Evolutionary conservation across 2,329 filamentous ascomycete genomes (phyloP), one percentile per base, ranked within the genome.

Genomic region (Ascochyta koolunga): DNA sequence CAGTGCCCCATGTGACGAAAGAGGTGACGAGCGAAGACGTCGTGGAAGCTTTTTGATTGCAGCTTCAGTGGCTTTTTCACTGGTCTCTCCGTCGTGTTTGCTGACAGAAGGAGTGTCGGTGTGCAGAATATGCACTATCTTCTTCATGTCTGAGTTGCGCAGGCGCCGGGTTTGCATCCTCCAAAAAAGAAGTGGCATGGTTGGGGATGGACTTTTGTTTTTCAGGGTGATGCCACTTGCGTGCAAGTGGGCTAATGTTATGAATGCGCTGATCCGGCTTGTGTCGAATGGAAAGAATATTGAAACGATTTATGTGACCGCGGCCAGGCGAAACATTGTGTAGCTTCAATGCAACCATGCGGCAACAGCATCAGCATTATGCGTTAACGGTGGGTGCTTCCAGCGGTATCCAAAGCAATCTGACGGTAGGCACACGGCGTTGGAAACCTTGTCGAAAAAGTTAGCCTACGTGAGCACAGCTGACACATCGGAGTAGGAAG

Each of bases 131-230:
- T 45, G 51, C n/a, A 59, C 60, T 7, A 73, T 50, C 2, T 50
- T 53, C 22, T 67, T 66, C 41, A 72, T 68, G 9, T 70, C 68
- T 18, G 22, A n/a, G 38, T 62, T 57, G 18, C 58, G 47, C 16
- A 71, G 63, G 36, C 49, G 54, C 3, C 56, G 55, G 5, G 61
- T 63, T 13, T 56, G 48, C 52, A 63, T 62, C 21, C 47, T 51
- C 11, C 38, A 46, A 42, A 55, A 55, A 8, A 54, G 16, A 5
- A 7, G 35, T 22, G 47, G 35, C 58, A 60, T 64, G 21, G 18
- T 22, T 38, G n/a, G 33, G 16, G 19, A 21, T 16, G 5, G 18
- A 21, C 13, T 43, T 42, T 33, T 16, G 16, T 32, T 24, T 50
- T 15, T 7, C 37, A 16, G 8, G 11, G 21, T 36, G 18, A 18